phyloP scores from a whole-genome alignment of 2,329 filamentous ascomycete species.

The Colletotrichum chlorophyti region DNA sequence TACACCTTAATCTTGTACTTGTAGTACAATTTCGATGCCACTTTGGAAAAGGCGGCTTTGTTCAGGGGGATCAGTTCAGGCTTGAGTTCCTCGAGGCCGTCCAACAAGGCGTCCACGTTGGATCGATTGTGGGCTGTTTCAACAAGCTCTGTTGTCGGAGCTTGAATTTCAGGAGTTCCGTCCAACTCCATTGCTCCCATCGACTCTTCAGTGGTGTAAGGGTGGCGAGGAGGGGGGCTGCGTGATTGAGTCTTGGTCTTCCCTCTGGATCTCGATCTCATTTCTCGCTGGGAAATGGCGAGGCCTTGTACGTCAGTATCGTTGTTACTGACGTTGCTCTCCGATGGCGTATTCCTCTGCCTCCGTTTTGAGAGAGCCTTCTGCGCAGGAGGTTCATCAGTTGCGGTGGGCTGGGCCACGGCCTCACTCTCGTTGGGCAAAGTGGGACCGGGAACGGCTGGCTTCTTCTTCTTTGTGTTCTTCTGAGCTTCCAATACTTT shows the following conservation, averaged over 20 bases:
- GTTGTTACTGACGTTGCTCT: not conserved
- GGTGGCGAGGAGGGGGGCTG: not conserved
- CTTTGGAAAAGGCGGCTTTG: conserved; percentile 29
- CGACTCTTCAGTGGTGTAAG: too few relatives aligned
- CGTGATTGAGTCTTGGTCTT: conserved; percentile 19
- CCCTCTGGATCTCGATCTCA: conserved; percentile 22
- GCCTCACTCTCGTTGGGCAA: not conserved
- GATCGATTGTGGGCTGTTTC: not conserved
- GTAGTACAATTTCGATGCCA: conserved; percentile 43
- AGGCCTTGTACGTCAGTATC: conserved; percentile 10
- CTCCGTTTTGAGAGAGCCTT: conserved; percentile 19
- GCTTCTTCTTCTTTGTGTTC: conserved; percentile 5
- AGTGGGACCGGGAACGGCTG: not conserved
- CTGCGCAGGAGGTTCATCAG: conserved; percentile 20
- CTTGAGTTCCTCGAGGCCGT: conserved; percentile 37
- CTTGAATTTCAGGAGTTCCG: not conserved
- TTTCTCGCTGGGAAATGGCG: not conserved
- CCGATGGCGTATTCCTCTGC: not conserved
- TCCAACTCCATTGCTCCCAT: conserved; percentile 27
- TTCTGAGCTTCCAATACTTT: conserved; percentile 15
- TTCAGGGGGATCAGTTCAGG: conserved; percentile 31
- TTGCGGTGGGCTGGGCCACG: not conserved
- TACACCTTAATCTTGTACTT: conserved; percentile 45
- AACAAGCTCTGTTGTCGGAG: not conserved
- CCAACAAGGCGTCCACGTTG: conserved; percentile 21